Conservation (phyloP, 176 grass and related monocot genomes). For the Juncus inflexus region DNA sequence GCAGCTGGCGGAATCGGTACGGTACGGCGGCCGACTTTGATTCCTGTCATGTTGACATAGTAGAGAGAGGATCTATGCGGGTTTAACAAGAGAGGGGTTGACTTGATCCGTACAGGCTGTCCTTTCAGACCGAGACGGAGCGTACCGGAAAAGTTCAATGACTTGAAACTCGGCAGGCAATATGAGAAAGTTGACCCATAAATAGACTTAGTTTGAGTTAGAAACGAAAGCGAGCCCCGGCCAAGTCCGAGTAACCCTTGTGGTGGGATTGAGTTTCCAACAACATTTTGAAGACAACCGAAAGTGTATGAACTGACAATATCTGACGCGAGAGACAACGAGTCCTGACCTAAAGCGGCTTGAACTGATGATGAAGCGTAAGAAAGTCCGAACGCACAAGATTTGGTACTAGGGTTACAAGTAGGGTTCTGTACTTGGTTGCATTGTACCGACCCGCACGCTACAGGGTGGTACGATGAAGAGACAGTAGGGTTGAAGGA, state of each 20-base stretch:
- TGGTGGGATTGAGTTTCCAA: conserved; percentile 39
- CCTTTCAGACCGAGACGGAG: conserved; percentile 50
- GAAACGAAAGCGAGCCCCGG: conserved; percentile 63
- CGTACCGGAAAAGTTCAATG: conserved; percentile 66
- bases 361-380: conserved; percentile 55
- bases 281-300: conserved; percentile 57
- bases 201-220: conserved; percentile 51
- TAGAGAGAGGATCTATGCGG: conserved; percentile 65
- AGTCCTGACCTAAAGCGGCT: conserved; percentile 52
- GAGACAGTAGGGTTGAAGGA: conserved; percentile 41
- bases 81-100: conserved; percentile 61
- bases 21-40: conserved; percentile 47
- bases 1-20: conserved; percentile 37
- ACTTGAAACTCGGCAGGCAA: conserved; percentile 75
- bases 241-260: conserved; percentile 77
- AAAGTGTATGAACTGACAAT: conserved; percentile 42
- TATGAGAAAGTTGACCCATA: conserved; percentile 70
- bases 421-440: conserved; percentile 42
- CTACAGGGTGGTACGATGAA: conserved; percentile 40
- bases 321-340: conserved; percentile 37
- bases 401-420: conserved; percentile 20
- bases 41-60: conserved; percentile 61
- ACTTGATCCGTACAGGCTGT: conserved; percentile 56
- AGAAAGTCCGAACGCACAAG: conserved; percentile 60
- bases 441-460: conserved; percentile 50